phyloP scores from a whole-genome alignment of 176 grass and related monocot species.

The Raddia distichophylla region DNA sequence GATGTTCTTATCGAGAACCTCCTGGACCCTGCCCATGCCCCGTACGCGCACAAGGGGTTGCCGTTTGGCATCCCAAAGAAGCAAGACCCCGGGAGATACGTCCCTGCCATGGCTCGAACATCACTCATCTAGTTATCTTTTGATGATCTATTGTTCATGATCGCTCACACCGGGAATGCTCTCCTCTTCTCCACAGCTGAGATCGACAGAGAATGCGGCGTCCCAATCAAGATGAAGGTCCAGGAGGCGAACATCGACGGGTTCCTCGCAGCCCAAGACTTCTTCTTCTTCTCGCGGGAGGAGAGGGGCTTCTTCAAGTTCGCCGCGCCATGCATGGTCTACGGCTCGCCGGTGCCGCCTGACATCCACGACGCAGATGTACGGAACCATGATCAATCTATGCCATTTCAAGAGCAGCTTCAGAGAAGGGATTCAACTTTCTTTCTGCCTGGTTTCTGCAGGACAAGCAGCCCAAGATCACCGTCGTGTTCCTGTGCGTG shows the following conservation, averaged over 20 bases:
- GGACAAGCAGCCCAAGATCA: conserved; percentile 32
- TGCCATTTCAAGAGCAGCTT: not conserved
- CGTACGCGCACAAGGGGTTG: conserved; percentile 79
- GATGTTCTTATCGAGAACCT: conserved; percentile 86
- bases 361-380: conserved; percentile 2
- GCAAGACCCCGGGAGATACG: conserved; percentile 82
- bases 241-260: conserved; percentile 49
- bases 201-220: conserved; percentile 66
- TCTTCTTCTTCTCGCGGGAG: too few species aligned
- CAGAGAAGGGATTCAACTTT: too few species aligned
- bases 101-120: conserved; percentile 14
- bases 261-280: conserved; percentile 40
- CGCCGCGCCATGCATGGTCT: conserved; percentile 56
- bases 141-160: too few species aligned
- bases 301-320: conserved; percentile 56
- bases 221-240: conserved; percentile 67
- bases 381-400: not conserved
- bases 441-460: conserved; percentile 14
- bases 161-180: not conserved
- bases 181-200: conserved; percentile 62
- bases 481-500: conserved; percentile 74
- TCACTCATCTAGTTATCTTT: not conserved
- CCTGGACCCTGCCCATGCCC: conserved; percentile 82
- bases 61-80: conserved; percentile 40
- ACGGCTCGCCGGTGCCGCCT: not conserved